phyloP scores from a whole-genome alignment of 768 basidiomycete genomes.

The Neoboletus brunneissimus region DNA sequence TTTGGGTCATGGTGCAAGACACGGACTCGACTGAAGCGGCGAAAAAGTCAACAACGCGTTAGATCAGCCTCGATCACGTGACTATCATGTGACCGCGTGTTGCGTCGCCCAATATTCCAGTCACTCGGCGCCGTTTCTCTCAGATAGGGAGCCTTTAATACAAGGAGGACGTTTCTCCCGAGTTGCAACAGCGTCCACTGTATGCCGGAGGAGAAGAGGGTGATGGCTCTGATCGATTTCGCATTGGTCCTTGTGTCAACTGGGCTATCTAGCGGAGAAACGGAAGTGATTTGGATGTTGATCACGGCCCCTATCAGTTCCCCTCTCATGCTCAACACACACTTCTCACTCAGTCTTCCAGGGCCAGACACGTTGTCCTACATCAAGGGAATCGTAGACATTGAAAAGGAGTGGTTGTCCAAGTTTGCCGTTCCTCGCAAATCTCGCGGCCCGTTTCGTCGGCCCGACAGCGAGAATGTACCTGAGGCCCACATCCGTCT shows the following conservation, averaged over 20 bases:
- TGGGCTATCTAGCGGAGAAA: conserved; percentile 30
- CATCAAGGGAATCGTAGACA: neutral
- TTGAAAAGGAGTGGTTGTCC: conserved; percentile 1
- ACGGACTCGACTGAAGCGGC: neutral
- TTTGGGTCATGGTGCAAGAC: conserved; percentile 31
- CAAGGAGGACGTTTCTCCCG: conserved; percentile 25
- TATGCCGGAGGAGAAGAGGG: conserved; percentile 30
- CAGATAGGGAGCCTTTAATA: conserved; percentile 37
- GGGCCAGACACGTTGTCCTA: conserved; percentile 1
- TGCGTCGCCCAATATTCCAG: too few species aligned
- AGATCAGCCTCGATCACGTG: conserved; percentile 9
- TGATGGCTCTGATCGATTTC: conserved; percentile 23
- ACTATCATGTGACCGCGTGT: conserved; percentile 16
- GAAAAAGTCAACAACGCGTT: conserved; percentile 12
- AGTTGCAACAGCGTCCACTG: conserved; percentile 9
- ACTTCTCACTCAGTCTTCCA: neutral
- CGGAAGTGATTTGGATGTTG: conserved; percentile 21
- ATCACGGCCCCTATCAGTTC: conserved; percentile 36
- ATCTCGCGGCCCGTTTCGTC: neutral
- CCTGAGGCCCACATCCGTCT: conserved; percentile 7
- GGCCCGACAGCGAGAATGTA: neutral
- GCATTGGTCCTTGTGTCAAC: conserved; percentile 5
- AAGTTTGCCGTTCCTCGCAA: neutral
- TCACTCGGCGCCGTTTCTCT: conserved; percentile 21
- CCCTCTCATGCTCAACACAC: neutral